Base-by-base conservation (phyloP, 225 moss, liverwort and hornwort species). In the Anthoceros angustus region DNA sequence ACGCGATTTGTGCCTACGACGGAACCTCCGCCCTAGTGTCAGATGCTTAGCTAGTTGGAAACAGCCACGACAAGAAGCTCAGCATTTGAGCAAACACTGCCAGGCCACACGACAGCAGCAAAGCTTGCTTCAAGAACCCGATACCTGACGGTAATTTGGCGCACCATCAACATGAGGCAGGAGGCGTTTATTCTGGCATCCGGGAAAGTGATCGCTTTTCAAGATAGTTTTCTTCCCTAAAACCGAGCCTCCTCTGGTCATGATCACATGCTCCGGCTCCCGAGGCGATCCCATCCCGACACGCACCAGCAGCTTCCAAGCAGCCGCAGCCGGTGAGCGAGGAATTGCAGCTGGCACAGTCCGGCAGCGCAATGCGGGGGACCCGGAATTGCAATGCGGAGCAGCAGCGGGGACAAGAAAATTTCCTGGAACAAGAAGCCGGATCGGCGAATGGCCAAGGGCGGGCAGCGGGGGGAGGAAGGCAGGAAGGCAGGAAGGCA, bases 161-260 rank as follows among this genome's bases (percentile, higher is more conserved):
- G 92, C 98, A 70, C 92, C 98, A 12, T 99, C 92, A 46, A 99
- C 87, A 71, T 99, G 98, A 62, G 98, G 92, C 20, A 92, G 71
- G 63, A 99, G 77, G 66, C 98, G 92, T 74, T 99, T 99, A 69
- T 99, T 99, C 67, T 99, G 98, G 74, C 98, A 99, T 68, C 98
- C 98, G 63, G 98, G 98, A 62, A 99, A 99, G 71, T 99, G 98
- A 74, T 99, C 98, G 76, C 98, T 99, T 83, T 99, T 99, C 67
- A 99, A 82, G 62, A 89, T 99, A 63, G 98, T 99, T 80, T 89
- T 99, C 98, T 99, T 99, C 75, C 98, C 98, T 68, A 99, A 87
- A 74, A 99, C 98, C 70, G 98, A 87, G 77, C 98, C 98, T 60
- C 89, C 83, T 72, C 98, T 80, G 62, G 98, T 81, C 66, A 83